Base-by-base conservation (phyloP, 2,329 filamentous ascomycete species). In the Cordyceps javanica region DNA sequence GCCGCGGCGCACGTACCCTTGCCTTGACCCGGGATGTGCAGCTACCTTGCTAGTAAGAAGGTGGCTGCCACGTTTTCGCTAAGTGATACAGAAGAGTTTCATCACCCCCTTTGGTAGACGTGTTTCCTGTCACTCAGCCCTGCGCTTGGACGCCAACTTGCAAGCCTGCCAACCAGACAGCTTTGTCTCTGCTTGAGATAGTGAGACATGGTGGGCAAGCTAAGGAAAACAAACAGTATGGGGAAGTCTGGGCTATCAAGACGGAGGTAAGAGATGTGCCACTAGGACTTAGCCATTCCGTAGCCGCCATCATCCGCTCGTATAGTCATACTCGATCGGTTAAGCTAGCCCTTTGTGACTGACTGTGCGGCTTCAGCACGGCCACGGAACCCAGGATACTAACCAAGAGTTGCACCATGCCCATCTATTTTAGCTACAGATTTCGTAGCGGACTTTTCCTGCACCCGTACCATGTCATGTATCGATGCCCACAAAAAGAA, bases 61-160 rank as follows among this genome's bases (percentile, higher is more conserved):
- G 52, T 55, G 52, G 52, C 52, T 55, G 52, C 52, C 52, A 55
- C 52, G 52, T 55, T 55, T 55, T 48, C 52, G 52, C 41, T 39
- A 55, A 55, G 41, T 55, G 52, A 48, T 25, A 55, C 52, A 46
- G 41, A 34, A 36, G 34, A 55, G 52, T 55, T 55, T 55, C 52
- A 46, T 25, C 38, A 38, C 6, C 30, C 52, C 30, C 28, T 19
- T 41, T 7, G 8, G 26, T n/a, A 30, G 23, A 10, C 23, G 32
- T 32, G 50, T 32, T 42, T 45, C 14, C 23, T 23, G 14, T 38
- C 41, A 14, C 16, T 55, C 52, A 55, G 52, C 52, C 52, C 52
- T 55, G 52, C 32, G 41, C 30, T 55, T 28, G 16, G 42, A 48
- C 41, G 10, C 32, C 8, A 16, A 25, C 39, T n/a, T 36, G 10